Base-by-base conservation (phyloP, 352 stramenopile genomes). In the Phytophthora sp. region DNA sequence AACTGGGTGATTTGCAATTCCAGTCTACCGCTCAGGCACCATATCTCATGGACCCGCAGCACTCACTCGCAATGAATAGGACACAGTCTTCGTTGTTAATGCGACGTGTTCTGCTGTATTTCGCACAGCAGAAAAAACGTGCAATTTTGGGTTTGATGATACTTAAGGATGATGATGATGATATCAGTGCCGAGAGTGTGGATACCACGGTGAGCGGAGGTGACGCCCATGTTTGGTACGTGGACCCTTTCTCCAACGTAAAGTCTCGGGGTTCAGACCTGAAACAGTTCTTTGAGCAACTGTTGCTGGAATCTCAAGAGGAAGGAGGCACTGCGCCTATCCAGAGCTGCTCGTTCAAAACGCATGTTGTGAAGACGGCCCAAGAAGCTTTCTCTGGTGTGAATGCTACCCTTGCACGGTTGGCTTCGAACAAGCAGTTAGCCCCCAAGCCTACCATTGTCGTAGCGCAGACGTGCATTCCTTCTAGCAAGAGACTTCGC, bases 401-500 rank as follows among this genome's bases (percentile, higher is more conserved):
- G 3, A 98, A 98, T 71, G 84, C 91, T 11, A 76, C 85, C 5
- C 72, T 99, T 11, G 88, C 85, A 10, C 71, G 72, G 0, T 78
- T 98, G 41, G 62, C 82, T 15, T 95, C 94, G 28, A 89, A 94
- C 50, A 97, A 96, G 53, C 89, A 88, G 11, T 66, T 81, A 21
- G 58, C 62, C 8, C 50, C 81, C 2, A 81, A 78, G 32, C 77
- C 85, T 27, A 92, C 96, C 1, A 89, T 99, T 24, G 79, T 99
- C n/a, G 69, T 99, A 24, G 77, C 80, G 0, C 82, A 92, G 57
- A 87, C 75, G 15, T 91, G 65, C 28, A 82, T 86, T 54, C 54
- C 58, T 2, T 93, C 82, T 2, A 80, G 71, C 18, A 83, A 82
- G 41, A 70, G 85, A 15, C 68, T 97, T 32, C 80, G 89, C 9